These are phyloP conservation scores for Coemansia sp. DNA, from an alignment of 192 early-diverging fungal species.

Conservation along the genomic window DNA sequence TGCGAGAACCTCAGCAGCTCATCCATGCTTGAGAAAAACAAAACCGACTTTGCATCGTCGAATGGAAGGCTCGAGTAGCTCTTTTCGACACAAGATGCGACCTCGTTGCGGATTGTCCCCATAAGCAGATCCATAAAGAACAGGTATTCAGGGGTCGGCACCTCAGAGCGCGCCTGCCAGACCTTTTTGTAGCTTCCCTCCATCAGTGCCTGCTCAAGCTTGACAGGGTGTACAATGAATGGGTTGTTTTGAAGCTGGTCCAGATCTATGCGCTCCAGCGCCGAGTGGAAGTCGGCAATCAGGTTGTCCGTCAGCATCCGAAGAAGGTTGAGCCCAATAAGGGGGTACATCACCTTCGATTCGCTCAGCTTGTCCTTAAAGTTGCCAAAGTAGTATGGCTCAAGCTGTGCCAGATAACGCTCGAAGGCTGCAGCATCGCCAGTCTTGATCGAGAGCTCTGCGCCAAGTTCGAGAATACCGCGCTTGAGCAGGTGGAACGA, in stretches of 20 bases:
- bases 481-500: conserved; percentile 41
- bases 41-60: conserved; percentile 85
- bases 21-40: conserved; percentile 82
- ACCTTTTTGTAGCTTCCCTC: conserved; percentile 97
- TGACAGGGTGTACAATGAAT: conserved; percentile 88
- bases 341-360: conserved; percentile 82
- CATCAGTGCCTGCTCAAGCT: conserved; percentile 96
- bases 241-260: conserved; percentile 76
- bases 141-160: conserved; percentile 88
- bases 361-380: conserved; percentile 58
- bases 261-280: conserved; percentile 86
- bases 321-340: conserved; percentile 91
- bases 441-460: conserved; percentile 80
- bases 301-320: conserved; percentile 91
- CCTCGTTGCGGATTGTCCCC: conserved; percentile 90
- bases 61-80: conserved; percentile 85
- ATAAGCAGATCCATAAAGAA: conserved; percentile 96
- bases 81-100: conserved; percentile 94
- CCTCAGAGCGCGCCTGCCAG: conserved; percentile 85
- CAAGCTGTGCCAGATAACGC: conserved; percentile 90
- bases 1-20: conserved; percentile 86
- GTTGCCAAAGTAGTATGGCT: conserved; percentile 80
- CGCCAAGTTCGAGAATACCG: conserved; percentile 81
- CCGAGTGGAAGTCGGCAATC: conserved; percentile 98
- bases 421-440: conserved; percentile 94